These are phyloP conservation scores for Neurospora sp. DNA, from an alignment of 495 filamentous ascomycete genomes.

Conservation along the genomic window DNA sequence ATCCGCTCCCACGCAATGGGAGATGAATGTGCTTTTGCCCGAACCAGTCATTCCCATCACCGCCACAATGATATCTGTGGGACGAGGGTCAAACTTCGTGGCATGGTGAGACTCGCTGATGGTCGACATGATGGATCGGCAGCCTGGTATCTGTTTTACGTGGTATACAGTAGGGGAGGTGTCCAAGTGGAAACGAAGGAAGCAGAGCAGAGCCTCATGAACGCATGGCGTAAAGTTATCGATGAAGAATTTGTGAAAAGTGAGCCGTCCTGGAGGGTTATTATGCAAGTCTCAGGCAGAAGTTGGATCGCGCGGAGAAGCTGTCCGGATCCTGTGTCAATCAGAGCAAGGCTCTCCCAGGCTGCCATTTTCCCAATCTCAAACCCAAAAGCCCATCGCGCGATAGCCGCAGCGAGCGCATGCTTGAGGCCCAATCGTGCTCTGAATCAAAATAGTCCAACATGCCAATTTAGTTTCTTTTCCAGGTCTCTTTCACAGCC, in stretches of 20 bases:
- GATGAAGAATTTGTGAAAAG: not conserved
- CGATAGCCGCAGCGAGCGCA: not conserved
- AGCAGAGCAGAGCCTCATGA: not conserved
- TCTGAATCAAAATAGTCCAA: not conserved
- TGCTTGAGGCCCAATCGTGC: not conserved
- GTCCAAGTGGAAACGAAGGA: not conserved
- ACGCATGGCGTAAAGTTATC: not conserved
- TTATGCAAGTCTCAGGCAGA: not conserved
- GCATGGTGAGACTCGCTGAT: not conserved
- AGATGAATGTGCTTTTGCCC: slow-evolving; percentile 9
- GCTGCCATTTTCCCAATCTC: not conserved
- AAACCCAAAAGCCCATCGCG: not conserved
- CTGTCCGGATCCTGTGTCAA: not conserved
- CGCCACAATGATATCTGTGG: not conserved
- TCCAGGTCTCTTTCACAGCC: not conserved
- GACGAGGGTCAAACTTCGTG: not conserved
- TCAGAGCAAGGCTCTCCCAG: not conserved
- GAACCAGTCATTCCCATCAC: slow-evolving; percentile 8
- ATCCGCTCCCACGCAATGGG: not conserved
- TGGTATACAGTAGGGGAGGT: not conserved
- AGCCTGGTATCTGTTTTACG: not conserved
- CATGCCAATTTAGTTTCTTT: not conserved
- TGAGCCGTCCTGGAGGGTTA: not conserved
- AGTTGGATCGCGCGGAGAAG: not conserved
- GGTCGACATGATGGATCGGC: not conserved